Evolutionary conservation across 345 rosid genomes (phyloP), one percentile per base, ranked within the genome.

Genomic region (Triadica sebifera): DNA sequence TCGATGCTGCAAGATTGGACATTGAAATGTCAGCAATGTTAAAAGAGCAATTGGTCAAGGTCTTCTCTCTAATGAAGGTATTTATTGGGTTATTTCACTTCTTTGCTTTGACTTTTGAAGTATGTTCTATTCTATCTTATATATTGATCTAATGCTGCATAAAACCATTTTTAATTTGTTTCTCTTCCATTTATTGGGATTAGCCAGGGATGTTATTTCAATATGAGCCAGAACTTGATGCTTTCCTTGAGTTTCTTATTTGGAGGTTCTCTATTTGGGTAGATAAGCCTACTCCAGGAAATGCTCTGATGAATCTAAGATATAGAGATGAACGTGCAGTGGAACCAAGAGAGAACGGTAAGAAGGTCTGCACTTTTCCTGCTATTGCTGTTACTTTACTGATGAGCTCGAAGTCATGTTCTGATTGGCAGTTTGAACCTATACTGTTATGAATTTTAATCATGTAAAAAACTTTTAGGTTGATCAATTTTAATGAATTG

Each of bases 121-220:
- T 51, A 57, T 76, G 55, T 17, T 5, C 13, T 11, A 8, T 50
- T 5, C 13, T 11, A 4, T 50, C 41, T 1, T 67, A 8, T 22
- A 12, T 66, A 24, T 20, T 65, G 45, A 66, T 66, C 65, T 29
- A 12, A 20, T 66, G 60, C 17, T 47, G 24, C 62, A 29, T 37
- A 10, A 65, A 41, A 37, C 47, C 41, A 46, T 39, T 68, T 66
- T 82, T 76, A 76, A 73, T 80, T 64, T 76, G 69, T 67, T 65
- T 79, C 69, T 78, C 67, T 74, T 56, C 73, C 12, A 19, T 63
- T 85, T 75, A n/a, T 88, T 84, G 89, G 85, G 82, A 82, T 85
- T 86, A 95, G 98, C 99, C 99, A 86, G 99, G 99, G 84, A 88
- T 96, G 90, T 76, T 93, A 81, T 96, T 96, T 87, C 99, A 96